Base-by-base conservation (phyloP, 345 rosid genomes). In the Murraya paniculata region DNA sequence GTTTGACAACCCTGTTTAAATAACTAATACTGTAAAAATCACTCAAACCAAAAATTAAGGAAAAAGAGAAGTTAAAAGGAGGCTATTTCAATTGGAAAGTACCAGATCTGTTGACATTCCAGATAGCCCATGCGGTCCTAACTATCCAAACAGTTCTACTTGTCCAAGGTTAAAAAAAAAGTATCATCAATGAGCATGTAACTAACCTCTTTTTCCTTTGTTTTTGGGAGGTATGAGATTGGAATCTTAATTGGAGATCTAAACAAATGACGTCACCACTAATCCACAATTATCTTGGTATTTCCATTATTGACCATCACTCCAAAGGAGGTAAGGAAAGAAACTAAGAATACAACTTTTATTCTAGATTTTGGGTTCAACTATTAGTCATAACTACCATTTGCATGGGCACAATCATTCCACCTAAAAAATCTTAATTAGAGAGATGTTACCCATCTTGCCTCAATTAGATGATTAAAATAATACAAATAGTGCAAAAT, bases 321-420 rank as follows among this genome's bases (percentile, higher is more conserved):
- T 24, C 25, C 28, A 38, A 38, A 8, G 35, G 13, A 48, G 35
- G 64, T 8, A 24, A n/a, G 21, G 18, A 64, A 76, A 36, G n/a
- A 75, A 58, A 56, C 50, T 45, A 13, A 45, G 18, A 45, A 45
- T 28, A 16, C 24, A 76, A 58, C 30, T 81, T 75, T 56, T 71
- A 66, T 72, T 65, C 24, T 59, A 45, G 71, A 71, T 48, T 55
- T 36, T 28, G 19, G 1, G n/a, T 45, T 27, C 30, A 74, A 68
- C 56, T 69, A 31, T 13, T 62, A 2, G 41, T 33, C 59, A 61
- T 18, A 67, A 8, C 55, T 39, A 33, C 53, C 19, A 74, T 22
- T 64, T 35, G 59, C 69, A 62, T 27, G 22, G 45, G 35, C 62
- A 73, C 68, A 27, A 16, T 27, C 18, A 2, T 18, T 16, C 33